Evolutionary conservation across 148 eudicot genomes (phyloP), one percentile per base, ranked within the genome.

Genomic region (Diospyros kaki): DNA sequence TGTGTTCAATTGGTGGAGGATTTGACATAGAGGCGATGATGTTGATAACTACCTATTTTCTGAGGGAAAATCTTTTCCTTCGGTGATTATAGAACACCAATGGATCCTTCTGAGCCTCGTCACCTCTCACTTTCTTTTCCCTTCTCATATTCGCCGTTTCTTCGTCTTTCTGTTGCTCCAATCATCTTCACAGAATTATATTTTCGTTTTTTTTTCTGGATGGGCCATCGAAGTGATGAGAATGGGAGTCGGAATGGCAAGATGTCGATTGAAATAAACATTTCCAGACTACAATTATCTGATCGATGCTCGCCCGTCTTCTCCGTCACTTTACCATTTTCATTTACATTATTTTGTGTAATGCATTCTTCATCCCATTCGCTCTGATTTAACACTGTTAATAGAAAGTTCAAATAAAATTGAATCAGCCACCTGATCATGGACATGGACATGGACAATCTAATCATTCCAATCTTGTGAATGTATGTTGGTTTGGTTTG

Each of bases 281-380:
- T 65, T 75, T 76, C 74, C 86, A 82, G 87, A 85, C 87, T 85
- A 85, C 87, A 85, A 85, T 85, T 85, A 85, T 85, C 87, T 85
- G 87, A 85, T 80, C 87, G 66, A 79, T 82, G 81, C 67, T 39
- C 70, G 58, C 5, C 15, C 9, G 17, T 15, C 52, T 17, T 50
- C 10, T 50, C 42, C 11, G n/a, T 2, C 18, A 17, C 7, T 46
- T 8, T 2, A 28, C 28, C 28, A 28, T 28, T 28, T 28, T 28
- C 28, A 28, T 5, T 6, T n/a, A 6, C 43, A 11, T 13, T 2
- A 1, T 1, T 40, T 63, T 41, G 12, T 17, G n/a, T 15, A 17
- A 14, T 58, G 6, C 6, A 58, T 58, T 61, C 0, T 55, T 9
- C 17, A 3, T 13, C 59, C 3, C 17, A 0, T 9, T 14, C 59